These are phyloP conservation scores for Malassezia yamatoensis DNA, from an alignment of 1,284 basidiomycete species.

Conservation along the genomic window DNA sequence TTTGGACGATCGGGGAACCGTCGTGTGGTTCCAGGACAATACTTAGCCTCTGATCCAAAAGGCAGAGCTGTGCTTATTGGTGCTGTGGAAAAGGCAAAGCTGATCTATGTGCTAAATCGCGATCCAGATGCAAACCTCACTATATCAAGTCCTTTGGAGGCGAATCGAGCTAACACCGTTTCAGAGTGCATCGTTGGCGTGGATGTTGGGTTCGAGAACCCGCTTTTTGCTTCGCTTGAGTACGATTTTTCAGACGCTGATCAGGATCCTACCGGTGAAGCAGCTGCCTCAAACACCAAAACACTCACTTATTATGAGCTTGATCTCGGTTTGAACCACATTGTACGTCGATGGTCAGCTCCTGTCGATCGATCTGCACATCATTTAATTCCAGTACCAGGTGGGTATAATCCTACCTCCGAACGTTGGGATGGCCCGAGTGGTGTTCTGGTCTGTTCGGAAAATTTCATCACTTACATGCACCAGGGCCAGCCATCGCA, in stretches of 20 bases:
- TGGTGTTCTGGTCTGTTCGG: conserved; percentile 45
- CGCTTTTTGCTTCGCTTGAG: conserved; percentile 44
- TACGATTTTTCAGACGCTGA: conserved; percentile 46
- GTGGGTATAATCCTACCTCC: conserved; percentile 41
- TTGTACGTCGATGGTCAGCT: conserved; percentile 44
- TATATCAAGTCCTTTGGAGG: conserved; percentile 46
- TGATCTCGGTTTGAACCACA: conserved; percentile 46
- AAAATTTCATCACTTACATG: conserved; percentile 46
- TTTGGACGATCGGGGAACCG: conserved; percentile 44
- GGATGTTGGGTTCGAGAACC: conserved; percentile 47
- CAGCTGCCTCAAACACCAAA: conserved; percentile 33
- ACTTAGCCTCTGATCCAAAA: conserved; percentile 45
- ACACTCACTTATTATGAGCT: conserved; percentile 47
- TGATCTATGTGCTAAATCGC: conserved; percentile 46
- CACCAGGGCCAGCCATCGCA: conserved; percentile 43
- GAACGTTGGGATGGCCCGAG: conserved; percentile 47
- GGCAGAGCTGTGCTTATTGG: conserved; percentile 44
- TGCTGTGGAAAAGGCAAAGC: conserved; percentile 43
- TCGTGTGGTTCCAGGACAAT: conserved; percentile 44
- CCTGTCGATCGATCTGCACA: conserved; percentile 37
- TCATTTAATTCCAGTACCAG: conserved; percentile 42
- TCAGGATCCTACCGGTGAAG: conserved; percentile 38
- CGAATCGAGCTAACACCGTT: conserved; percentile 37
- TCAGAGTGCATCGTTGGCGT: conserved; percentile 42
- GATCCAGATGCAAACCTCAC: conserved; percentile 46